Base-by-base conservation (phyloP, 495 filamentous ascomycete genomes). In the Penicillium tannophilum region DNA sequence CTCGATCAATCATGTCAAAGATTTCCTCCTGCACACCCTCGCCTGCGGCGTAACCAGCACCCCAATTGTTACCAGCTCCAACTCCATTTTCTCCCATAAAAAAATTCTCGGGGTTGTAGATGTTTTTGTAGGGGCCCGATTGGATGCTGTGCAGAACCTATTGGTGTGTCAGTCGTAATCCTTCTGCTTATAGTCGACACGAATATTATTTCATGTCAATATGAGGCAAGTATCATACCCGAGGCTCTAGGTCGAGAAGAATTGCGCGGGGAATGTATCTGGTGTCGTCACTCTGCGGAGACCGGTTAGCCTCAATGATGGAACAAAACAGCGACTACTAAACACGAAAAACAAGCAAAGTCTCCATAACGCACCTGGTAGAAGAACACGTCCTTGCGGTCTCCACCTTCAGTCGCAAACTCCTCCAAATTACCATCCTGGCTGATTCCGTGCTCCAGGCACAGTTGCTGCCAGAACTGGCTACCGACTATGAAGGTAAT, bases 81-180 rank as follows among this genome's bases (percentile, higher is more conserved):
- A 88, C 86, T 47, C 95, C 94, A 70, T 90, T 88, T 71, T 93
- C 91, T 62, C 92, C 90, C 33, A 97, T 83, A 67, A 92, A 97
- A 74, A 98, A 97, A 79, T 98, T 98, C 71, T 98, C 94, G 8
- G 94, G 94, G 72, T 98, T 98, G 82, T 98, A 98, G 55, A 98
- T 98, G 70, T 98, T 97, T 66, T 88, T 88, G 79, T 98, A 98
- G 2, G 91, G 86, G 11, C 94, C 92, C 39, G 88, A 86, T 78
- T 97, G 94, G 64, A 98, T 98, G 44, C 83, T 75, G 69, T 97
- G 87, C 64, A 98, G 91, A 45, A 98, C 90, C 88, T 91, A 63
- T 33, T 35, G 36, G 10, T 7, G 3, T 49, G 20, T 62, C 48
- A 63, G 60, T 53, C 17, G 47, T 51, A 14, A 9, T 17, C 11